phyloP scores from a whole-genome alignment of 306 rosid species.

The Cicer pinnatifidum region DNA sequence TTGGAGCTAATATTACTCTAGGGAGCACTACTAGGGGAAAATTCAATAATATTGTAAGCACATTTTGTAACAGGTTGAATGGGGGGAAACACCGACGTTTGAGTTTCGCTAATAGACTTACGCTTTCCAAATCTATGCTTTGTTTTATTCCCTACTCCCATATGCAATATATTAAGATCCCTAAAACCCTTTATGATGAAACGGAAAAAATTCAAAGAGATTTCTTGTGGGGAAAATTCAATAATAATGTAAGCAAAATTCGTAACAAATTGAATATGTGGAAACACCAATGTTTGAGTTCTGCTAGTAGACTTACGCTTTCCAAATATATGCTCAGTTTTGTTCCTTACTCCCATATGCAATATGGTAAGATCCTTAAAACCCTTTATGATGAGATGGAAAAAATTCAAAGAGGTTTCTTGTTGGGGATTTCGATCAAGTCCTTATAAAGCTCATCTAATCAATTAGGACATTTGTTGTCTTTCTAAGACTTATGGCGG shows the following conservation, averaged over 20 bases:
- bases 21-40: background rate
- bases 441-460: background rate
- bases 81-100: background rate
- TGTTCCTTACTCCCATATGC: background rate
- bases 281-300: background rate
- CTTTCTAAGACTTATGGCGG: background rate
- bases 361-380: background rate
- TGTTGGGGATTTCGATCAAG: background rate
- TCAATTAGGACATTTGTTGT: background rate
- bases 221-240: no score
- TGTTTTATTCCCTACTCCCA: background rate
- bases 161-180: background rate
- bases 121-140: background rate
- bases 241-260: background rate
- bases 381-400: background rate
- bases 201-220: no score
- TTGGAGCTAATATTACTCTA: background rate
- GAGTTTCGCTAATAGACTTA: background rate
- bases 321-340: background rate
- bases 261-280: background rate
- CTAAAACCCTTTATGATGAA: no score
- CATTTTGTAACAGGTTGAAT: background rate
- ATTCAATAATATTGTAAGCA: background rate
- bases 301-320: background rate
- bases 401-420: background rate